Evolutionary conservation across 768 basidiomycete genomes (phyloP).

Genomic region (Phylloporus sp.): DNA sequence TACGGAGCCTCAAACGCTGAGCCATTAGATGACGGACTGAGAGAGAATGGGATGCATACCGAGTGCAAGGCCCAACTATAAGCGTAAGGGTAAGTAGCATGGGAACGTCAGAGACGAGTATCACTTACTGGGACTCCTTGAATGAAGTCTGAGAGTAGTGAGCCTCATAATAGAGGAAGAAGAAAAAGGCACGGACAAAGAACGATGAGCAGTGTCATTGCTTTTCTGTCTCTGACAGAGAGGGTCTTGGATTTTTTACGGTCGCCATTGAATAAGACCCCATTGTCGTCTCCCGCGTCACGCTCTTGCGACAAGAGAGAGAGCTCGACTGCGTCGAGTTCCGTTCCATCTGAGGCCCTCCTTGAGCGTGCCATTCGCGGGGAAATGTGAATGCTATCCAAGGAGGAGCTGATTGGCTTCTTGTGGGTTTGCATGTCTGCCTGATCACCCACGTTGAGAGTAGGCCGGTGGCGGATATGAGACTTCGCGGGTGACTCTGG

Average conservation of each 20-base stretch:
- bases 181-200: slow-evolving; percentile 61
- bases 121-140: slow-evolving; percentile 85
- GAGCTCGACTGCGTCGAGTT: slow-evolving; percentile 58
- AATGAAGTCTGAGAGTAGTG: slow-evolving; percentile 52
- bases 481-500: slow-evolving; percentile 27
- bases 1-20: slow-evolving; percentile 65
- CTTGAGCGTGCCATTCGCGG: slow-evolving; percentile 44
- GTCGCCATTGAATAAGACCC: slow-evolving; percentile 30
- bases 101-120: slow-evolving; percentile 8
- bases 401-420: slow-evolving; percentile 54
- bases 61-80: slow-evolving; percentile 82
- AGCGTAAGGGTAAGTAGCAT: slow-evolving; percentile 5
- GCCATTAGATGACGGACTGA: slow-evolving; percentile 3
- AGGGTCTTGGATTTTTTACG: slow-evolving; percentile 45
- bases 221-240: slow-evolving; percentile 74
- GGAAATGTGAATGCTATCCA: slow-evolving; percentile 56
- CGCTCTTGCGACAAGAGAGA: slow-evolving; percentile 53
- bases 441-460: slow-evolving; percentile 38
- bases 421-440: slow-evolving; percentile 28
- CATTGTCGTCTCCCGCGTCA: slow-evolving; percentile 44
- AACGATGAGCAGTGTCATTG: slow-evolving; percentile 79
- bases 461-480: slow-evolving; percentile 28
- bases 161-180: slow-evolving; percentile 12
- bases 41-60: slow-evolving; percentile 39
- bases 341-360: slow-evolving; percentile 22